phyloP scores from a whole-genome alignment of 2,329 filamentous ascomycete genomes.

The Colletotrichum higginsianum region DNA sequence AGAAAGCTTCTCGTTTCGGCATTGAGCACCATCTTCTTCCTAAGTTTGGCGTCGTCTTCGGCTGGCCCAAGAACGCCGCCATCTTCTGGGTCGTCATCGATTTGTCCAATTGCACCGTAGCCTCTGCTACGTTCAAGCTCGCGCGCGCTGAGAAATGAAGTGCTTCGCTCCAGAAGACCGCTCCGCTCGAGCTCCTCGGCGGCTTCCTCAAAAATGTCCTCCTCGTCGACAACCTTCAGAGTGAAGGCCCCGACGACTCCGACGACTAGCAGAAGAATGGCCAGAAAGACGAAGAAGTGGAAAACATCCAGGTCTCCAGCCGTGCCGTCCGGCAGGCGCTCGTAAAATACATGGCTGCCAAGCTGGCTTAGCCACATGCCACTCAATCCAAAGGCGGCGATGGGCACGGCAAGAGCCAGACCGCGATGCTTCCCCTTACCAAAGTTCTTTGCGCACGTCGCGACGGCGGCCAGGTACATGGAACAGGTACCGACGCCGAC shows the following conservation, averaged over 20 bases:
- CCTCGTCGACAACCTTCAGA: slow-evolving; percentile 85
- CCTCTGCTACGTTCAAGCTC: slow-evolving; percentile 60
- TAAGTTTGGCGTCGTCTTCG: slow-evolving; percentile 70
- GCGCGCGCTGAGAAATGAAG: slow-evolving; percentile 71
- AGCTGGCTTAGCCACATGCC: slow-evolving; percentile 97
- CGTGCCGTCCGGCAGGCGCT: slow-evolving; percentile 74
- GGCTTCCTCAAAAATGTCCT: slow-evolving; percentile 89
- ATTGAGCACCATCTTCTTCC: slow-evolving; percentile 93
- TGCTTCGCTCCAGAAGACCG: slow-evolving; percentile 81
- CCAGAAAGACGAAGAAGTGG: slow-evolving; percentile 89
- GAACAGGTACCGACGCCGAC: slow-evolving; percentile 88
- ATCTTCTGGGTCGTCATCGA: slow-evolving; percentile 58
- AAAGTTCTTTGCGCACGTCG: slow-evolving; percentile 98
- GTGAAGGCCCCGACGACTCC: slow-evolving; percentile 82
- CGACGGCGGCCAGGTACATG: slow-evolving; percentile 93
- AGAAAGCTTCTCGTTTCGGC: slow-evolving; percentile 91
- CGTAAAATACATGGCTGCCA: slow-evolving; percentile 83
- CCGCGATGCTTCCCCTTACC: slow-evolving; percentile 90
- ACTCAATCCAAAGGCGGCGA: slow-evolving; percentile 92
- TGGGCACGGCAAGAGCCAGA: slow-evolving; percentile 89
- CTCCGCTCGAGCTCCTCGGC: slow-evolving; percentile 93
- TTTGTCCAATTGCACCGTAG: slow-evolving; percentile 73
- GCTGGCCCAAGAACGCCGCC: slow-evolving; percentile 55
- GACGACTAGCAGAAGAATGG: slow-evolving; percentile 76
- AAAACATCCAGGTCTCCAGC: slow-evolving; percentile 81